Percentiles rank a stretch among this genome's conserved stretches.
Conservation (phyloP, 164 flowering plant genomes). For the Umbilicus rupestris region DNA sequence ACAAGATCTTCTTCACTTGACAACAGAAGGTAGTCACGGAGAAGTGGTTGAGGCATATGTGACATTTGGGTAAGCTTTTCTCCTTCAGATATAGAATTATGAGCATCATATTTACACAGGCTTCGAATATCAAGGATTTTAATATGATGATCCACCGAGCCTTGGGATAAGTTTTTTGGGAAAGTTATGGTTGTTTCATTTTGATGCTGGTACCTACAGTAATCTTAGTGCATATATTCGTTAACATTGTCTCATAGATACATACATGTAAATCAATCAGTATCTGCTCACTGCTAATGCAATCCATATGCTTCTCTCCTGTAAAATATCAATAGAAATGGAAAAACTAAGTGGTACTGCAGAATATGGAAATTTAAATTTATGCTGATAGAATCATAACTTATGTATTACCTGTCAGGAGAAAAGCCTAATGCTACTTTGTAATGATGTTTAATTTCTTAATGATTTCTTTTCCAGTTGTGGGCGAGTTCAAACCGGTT, state of each 20-base stretch:
- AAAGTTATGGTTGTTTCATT: neutral
- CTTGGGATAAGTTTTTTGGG: neutral
- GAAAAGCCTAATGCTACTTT: neutral
- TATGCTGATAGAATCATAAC: neutral
- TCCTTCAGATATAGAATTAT: neutral
- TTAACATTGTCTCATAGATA: neutral
- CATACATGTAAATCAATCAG: neutral
- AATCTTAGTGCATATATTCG: neutral
- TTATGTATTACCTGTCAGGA: neutral
- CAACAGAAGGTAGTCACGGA: slow-evolving; percentile 22
- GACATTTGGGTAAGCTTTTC: slow-evolving; percentile 47
- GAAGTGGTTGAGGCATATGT: slow-evolving; percentile 29
- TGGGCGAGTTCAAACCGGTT: slow-evolving; percentile 65
- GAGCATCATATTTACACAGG: neutral
- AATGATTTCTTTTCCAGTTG: slow-evolving; percentile 31
- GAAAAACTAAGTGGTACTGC: neutral
- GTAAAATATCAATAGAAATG: neutral
- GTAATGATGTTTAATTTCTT: neutral
- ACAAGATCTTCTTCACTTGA: slow-evolving; percentile 49
- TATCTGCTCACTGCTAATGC: neutral
- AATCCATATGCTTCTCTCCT: neutral
- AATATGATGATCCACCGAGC: neutral
- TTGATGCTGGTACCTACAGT: neutral
- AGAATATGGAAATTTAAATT: neutral
- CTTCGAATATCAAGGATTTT: neutral